A percentile compares a stretch with the other conserved stretches of the same genome.
Conservation (phyloP, 306 rosid genomes). For the Casuarina cunninghamiana region DNA sequence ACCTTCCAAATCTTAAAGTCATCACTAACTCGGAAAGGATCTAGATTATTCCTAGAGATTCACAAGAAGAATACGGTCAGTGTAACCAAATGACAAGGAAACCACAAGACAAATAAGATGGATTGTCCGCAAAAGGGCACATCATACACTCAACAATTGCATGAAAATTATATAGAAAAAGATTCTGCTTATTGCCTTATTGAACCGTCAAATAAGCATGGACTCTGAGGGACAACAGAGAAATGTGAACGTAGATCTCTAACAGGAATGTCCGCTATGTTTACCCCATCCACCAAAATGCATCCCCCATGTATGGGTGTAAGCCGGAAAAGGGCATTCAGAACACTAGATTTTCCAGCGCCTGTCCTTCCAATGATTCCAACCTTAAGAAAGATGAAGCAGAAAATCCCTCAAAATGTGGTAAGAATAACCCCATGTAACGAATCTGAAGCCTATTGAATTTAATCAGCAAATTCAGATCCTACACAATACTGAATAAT, state of each 20-base stretch:
- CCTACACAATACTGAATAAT: neutral
- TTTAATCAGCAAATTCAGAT: neutral
- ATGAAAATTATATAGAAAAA: conserved; percentile 5
- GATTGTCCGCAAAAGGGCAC: neutral
- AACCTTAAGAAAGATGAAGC: conserved; percentile 51
- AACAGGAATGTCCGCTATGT: conserved; percentile 62
- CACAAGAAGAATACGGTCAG: conserved; percentile 4
- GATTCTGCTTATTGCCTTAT: conserved; percentile 52
- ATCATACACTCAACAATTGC: conserved; percentile 9
- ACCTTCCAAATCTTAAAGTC: conserved; percentile 77
- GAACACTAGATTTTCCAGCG: conserved; percentile 95
- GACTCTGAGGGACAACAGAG: conserved; percentile 96
- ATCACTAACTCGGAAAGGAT: conserved; percentile 62
- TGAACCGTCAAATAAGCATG: conserved; percentile 88
- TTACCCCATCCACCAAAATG: conserved; percentile 68
- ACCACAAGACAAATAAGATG: neutral
- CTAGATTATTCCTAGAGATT: conserved; percentile 75
- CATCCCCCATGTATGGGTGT: conserved; percentile 66
- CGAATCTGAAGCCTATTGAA: neutral
- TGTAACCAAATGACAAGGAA: neutral
- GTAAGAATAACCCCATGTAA: conserved; percentile 15
- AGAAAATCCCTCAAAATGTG: conserved; percentile 3
- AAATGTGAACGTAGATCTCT: conserved; percentile 82
- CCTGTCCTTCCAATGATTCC: conserved; percentile 97
- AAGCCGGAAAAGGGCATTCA: conserved; percentile 90